phyloP scores from a whole-genome alignment of 495 filamentous ascomycete genomes.

The Penicillium diatomitis region DNA sequence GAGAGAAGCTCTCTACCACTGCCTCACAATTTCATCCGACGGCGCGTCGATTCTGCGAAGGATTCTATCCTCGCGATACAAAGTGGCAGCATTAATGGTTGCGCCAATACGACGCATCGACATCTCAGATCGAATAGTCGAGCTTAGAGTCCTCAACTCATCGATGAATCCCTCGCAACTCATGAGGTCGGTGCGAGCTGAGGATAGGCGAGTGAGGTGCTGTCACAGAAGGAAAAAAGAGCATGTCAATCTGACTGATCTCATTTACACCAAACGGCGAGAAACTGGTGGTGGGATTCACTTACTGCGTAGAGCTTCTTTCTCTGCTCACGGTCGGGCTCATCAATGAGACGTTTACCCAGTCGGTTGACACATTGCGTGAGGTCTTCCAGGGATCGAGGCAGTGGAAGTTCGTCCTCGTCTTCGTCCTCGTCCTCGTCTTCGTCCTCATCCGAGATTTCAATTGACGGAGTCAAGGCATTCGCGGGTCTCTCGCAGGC shows the following conservation, averaged over 20 bases:
- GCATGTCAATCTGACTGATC: neutral
- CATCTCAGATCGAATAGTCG: neutral
- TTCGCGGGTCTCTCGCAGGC: too few relatives aligned
- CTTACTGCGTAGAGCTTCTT: constrained; percentile 4
- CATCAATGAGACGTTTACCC: constrained; percentile 1
- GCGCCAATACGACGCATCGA: neutral
- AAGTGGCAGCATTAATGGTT: neutral
- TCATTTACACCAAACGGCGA: neutral
- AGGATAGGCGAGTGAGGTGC: constrained; percentile 1
- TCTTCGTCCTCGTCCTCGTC: neutral
- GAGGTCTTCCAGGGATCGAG: neutral
- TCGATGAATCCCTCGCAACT: neutral
- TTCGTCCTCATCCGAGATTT: neutral
- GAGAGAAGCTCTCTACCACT: constrained; percentile 1
- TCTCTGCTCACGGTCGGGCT: neutral
- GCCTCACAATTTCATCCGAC: neutral
- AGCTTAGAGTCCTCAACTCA: neutral
- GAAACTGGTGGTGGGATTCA: neutral
- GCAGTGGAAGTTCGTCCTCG: neutral
- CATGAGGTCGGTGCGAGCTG: neutral
- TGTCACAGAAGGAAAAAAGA: neutral
- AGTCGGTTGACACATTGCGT: neutral
- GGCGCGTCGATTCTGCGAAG: neutral
- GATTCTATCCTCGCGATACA: neutral
- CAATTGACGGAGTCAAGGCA: too few relatives aligned